phyloP scores from a whole-genome alignment of 139 green algal genomes.

The Marvania coccoides region DNA sequence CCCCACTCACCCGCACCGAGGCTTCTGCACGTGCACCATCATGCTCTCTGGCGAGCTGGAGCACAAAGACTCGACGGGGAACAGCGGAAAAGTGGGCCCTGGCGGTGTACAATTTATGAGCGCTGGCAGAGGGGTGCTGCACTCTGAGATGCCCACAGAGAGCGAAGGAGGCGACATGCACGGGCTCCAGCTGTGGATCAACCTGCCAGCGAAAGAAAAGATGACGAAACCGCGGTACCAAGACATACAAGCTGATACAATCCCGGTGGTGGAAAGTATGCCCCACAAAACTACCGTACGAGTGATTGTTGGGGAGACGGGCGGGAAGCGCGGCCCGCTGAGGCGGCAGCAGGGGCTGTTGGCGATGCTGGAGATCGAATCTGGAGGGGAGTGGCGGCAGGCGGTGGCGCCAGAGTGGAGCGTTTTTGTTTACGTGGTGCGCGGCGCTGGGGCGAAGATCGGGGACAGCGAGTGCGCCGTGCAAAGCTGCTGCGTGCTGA shows the following conservation, averaged over 20 bases:
- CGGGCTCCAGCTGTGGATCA: slow-evolving; percentile 91
- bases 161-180: slow-evolving; percentile 57
- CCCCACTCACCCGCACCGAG: slow-evolving; percentile 71
- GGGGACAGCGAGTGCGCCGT: slow-evolving; percentile 28
- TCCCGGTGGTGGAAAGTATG: slow-evolving; percentile 40
- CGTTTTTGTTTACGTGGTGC: slow-evolving; percentile 72
- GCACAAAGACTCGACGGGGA: slow-evolving; percentile 71
- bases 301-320: slow-evolving; percentile 66
- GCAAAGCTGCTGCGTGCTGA: slow-evolving; percentile 42
- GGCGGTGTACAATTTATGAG: slow-evolving; percentile 91
- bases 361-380: slow-evolving; percentile 58
- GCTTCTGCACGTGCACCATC: slow-evolving; percentile 87
- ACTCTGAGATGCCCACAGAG: slow-evolving; percentile 73
- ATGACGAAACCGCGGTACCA: slow-evolving; percentile 72
- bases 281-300: slow-evolving; percentile 47
- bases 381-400: slow-evolving; percentile 39
- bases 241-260: slow-evolving; percentile 69
- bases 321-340: slow-evolving; percentile 41
- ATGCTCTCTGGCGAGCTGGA: slow-evolving; percentile 81
- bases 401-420: slow-evolving; percentile 41
- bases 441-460: slow-evolving; percentile 58
- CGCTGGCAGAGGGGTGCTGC: slow-evolving; percentile 67
- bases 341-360: slow-evolving; percentile 71
- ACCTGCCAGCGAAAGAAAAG: slow-evolving; percentile 80
- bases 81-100: slow-evolving; percentile 68